Base-by-base conservation (phyloP, 441 rosid species). In the Pelargonium fulgidum region DNA sequence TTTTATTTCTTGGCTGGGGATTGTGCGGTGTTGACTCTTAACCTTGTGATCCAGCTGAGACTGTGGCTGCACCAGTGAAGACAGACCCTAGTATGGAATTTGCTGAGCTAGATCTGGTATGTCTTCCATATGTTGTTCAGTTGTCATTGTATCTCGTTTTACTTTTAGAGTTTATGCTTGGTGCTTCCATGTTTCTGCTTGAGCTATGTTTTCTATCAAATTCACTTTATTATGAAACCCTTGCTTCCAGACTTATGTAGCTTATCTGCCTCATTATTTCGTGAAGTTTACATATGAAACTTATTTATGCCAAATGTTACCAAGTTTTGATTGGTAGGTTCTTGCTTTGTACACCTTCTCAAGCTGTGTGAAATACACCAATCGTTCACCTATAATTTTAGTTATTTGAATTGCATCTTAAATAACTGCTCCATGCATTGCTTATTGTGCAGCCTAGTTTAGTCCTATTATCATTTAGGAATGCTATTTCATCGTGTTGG, bases 41-140 rank as follows among this genome's bases (percentile, higher is more conserved):
- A 66, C 65, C 44, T 10, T 19, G 1, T 62, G 24, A 67, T 63
- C 62, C 62, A 84, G 87, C 77, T 65, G 74, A 78, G 54, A 59
- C 70, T 41, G 42, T 74, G 70, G 33, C 26, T 52, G 39, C 47
- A 11, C 75, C 64, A 72, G 58, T 74, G 77, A 67, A 75, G 72
- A 54, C 78, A 11, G 77, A 78, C 29, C 29, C 69, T 29, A 47
- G 44, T 36, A 65, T 59, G 52, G 74, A 74, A 69, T 65, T 72
- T 61, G 75, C 77, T 26, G 80, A 65, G 70, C 61, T 64, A 41
- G 77, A 74, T 54, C 64, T 65, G 75, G 82, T 78, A 73, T 33
- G 81, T 69, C 48, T 22, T 39, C 0, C 33, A 11, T 59, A 14
- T 54, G 22, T 14, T 54, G 22, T 54, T 4, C 6, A n/a, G 19